Conservation (phyloP, 768 basidiomycete species). For the Boletus vermiculosoides region DNA sequence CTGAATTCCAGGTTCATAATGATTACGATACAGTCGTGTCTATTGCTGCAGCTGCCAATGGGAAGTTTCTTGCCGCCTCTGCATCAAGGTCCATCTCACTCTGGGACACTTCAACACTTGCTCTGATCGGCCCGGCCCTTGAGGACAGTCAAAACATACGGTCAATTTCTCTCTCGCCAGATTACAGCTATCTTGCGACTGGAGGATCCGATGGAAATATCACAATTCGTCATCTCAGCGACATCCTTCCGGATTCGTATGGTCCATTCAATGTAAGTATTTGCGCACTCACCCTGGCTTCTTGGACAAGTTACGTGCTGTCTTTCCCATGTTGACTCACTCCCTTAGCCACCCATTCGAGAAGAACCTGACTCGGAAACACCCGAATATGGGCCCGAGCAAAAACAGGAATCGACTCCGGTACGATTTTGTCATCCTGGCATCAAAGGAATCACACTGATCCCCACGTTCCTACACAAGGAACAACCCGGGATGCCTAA, state of each 20-base stretch:
- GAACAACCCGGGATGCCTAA: background rate
- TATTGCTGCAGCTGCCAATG: background rate
- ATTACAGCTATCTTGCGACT: background rate
- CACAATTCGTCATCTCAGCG: background rate
- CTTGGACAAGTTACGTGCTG: background rate
- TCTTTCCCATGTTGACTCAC: background rate
- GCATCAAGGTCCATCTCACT: background rate
- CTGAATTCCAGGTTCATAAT: background rate
- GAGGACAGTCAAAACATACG: background rate
- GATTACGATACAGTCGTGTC: background rate
- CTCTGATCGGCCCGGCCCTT: background rate
- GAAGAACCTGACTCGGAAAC: too few species aligned
- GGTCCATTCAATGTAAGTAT: background rate
- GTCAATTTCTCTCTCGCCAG: background rate
- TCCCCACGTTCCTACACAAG: background rate
- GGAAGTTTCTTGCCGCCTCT: background rate
- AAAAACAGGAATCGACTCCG: background rate
- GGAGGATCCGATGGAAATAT: background rate
- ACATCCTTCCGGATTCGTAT: slow-evolving; percentile 2
- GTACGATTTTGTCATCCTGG: background rate
- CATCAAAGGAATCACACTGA: background rate
- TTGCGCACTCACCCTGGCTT: background rate
- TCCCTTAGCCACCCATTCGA: background rate
- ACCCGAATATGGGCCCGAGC: too few species aligned
- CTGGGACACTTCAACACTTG: background rate